Conservation (phyloP, 2,329 filamentous ascomycete species). For the Sclerotiophoma versabilis region DNA sequence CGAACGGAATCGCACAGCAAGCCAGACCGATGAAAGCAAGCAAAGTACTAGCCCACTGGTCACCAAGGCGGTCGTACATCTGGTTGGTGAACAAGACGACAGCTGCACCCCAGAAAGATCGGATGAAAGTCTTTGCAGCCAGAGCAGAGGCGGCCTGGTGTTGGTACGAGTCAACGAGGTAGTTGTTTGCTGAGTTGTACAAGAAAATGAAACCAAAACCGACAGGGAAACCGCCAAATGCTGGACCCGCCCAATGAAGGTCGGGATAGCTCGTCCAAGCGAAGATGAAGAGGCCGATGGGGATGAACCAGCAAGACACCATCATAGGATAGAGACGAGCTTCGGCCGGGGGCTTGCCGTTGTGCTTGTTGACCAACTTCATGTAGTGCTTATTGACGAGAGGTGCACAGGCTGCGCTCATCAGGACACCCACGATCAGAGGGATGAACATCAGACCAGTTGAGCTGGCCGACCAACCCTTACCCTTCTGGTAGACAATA, state of each 20-base stretch:
- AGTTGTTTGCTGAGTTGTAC: constrained; percentile 70
- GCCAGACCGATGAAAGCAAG: constrained; percentile 76
- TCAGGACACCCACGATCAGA: constrained; percentile 75
- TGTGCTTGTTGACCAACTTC: constrained; percentile 65
- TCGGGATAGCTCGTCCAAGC: constrained; percentile 72
- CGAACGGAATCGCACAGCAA: constrained; percentile 82
- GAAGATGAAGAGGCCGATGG: constrained; percentile 71
- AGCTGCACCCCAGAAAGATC: constrained; percentile 80
- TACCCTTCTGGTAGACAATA: constrained; percentile 77
- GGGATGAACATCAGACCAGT: constrained; percentile 91
- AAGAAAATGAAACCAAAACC: constrained; percentile 85
- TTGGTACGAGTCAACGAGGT: constrained; percentile 69
- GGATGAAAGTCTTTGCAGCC: constrained; percentile 81
- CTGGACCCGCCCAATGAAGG: constrained; percentile 74
- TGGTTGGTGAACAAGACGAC: constrained; percentile 82
- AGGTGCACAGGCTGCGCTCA: constrained; percentile 71
- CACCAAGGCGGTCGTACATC: constrained; percentile 70
- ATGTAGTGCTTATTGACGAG: constrained; percentile 84
- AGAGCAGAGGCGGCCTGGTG: constrained; percentile 81
- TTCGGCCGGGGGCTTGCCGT: constrained; percentile 79
- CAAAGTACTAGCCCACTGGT: constrained; percentile 78
- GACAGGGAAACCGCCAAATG: constrained; percentile 69
- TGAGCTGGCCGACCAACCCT: constrained; percentile 75
- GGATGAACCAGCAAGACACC: constrained; percentile 64
- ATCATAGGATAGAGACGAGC: constrained; percentile 78